These are phyloP conservation scores for Solanum boliviense DNA, from an alignment of 257 asterid genomes.

Conservation along the genomic window DNA sequence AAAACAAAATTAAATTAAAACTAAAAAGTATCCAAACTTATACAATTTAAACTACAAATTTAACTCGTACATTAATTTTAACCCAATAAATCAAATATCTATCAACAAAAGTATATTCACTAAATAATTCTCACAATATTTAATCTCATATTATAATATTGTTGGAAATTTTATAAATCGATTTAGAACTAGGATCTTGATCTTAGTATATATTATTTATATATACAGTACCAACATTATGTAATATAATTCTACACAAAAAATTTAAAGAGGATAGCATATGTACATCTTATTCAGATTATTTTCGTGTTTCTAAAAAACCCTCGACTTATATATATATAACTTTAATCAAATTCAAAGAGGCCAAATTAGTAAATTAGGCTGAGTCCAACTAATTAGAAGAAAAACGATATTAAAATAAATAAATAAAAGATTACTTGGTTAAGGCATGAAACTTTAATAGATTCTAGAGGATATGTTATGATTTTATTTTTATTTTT, in stretches of 20 bases:
- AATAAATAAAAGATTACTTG: not conserved
- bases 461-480: constrained; percentile 14
- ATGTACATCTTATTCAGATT: not conserved
- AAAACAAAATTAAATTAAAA: too few species aligned
- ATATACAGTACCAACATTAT: too few species aligned
- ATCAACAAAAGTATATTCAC: not conserved
- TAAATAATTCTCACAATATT: not conserved
- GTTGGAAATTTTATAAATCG: not conserved
- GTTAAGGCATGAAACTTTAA: constrained; percentile 2
- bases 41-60: not conserved
- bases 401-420: not conserved
- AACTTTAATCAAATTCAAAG: not conserved
- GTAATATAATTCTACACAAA: too few species aligned
- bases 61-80: not conserved
- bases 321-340: too few species aligned
- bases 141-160: not conserved
- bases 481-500: constrained; percentile 4
- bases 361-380: not conserved
- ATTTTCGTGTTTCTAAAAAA: not conserved
- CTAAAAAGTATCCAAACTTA: not conserved
- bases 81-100: not conserved
- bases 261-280: too few species aligned
- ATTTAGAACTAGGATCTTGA: not conserved
- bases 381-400: not conserved
- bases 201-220: not conserved